Evolutionary conservation across 1,284 basidiomycete species (phyloP).

Genomic region (Boletus mariae): DNA sequence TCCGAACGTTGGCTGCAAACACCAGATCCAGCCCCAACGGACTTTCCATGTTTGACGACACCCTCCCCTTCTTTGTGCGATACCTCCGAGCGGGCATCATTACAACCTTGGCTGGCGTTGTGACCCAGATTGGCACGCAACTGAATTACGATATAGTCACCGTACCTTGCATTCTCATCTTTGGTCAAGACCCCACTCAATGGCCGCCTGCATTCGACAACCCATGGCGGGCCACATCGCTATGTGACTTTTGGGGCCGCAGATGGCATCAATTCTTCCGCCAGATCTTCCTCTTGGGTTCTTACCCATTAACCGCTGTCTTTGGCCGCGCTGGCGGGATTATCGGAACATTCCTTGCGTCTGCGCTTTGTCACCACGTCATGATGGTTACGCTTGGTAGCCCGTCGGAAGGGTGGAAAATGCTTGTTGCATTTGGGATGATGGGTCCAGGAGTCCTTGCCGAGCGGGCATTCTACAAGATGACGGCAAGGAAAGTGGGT

Average conservation of each 20-base stretch:
- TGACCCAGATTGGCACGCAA: not conserved
- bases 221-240: not conserved
- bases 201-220: not conserved
- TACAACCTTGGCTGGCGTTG: conserved; percentile 37
- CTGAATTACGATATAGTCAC: not conserved
- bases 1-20: not conserved
- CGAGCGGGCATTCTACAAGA: conserved; percentile 36
- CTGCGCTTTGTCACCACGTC: conserved; percentile 50
- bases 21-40: not conserved
- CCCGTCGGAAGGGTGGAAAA: conserved; percentile 40
- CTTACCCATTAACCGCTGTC: conserved; percentile 1
- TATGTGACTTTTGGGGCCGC: not conserved
- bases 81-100: conserved; percentile 43
- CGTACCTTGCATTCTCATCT: not conserved
- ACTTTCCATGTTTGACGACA: conserved; percentile 36
- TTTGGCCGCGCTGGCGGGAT: conserved; percentile 45
- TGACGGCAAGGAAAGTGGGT: conserved; percentile 37
- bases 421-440: conserved; percentile 52
- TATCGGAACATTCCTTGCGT: conserved; percentile 52
- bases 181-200: not conserved
- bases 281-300: not conserved
- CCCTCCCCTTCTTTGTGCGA: conserved; percentile 35
- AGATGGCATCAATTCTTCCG: conserved; percentile 32
- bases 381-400: conserved; percentile 46
- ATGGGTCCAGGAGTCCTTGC: conserved; percentile 48